A percentile compares a stretch with the other conserved stretches of the same genome.
Conservation (phyloP, 2,329 filamentous ascomycete species). For the Colletotrichum destructivum region DNA sequence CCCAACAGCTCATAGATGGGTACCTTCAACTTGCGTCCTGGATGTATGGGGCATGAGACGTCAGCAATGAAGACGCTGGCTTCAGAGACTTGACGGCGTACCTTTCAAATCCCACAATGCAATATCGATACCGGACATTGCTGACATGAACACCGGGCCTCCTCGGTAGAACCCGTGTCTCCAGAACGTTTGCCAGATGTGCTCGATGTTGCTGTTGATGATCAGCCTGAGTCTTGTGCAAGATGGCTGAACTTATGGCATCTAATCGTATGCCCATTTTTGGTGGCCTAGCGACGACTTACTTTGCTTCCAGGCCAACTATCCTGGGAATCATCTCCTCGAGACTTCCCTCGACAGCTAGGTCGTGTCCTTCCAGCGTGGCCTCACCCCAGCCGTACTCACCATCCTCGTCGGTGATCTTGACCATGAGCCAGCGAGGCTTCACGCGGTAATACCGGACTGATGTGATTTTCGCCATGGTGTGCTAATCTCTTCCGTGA, state of each 20-base stretch:
- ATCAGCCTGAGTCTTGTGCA: slow-evolving; percentile 52
- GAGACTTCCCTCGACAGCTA: slow-evolving; percentile 76
- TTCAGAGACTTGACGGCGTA: slow-evolving; percentile 45
- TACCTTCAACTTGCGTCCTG: slow-evolving; percentile 55
- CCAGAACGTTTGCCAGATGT: slow-evolving; percentile 79
- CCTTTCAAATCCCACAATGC: slow-evolving; percentile 79
- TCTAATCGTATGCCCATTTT: too few relatives aligned
- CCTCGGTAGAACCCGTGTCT: slow-evolving; percentile 78
- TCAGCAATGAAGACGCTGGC: too few relatives aligned
- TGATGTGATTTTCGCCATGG: slow-evolving; percentile 63
- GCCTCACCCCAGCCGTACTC: slow-evolving; percentile 77
- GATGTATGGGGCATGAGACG: not conserved
- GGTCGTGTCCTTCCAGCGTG: slow-evolving; percentile 75
- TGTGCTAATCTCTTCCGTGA: not conserved
- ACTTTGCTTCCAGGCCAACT: slow-evolving; percentile 75
- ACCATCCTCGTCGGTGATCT: slow-evolving; percentile 73
- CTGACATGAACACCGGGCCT: slow-evolving; percentile 80
- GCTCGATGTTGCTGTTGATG: slow-evolving; percentile 72
- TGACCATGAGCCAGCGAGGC: slow-evolving; percentile 79
- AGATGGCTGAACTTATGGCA: accelerated
- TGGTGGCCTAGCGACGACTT: slow-evolving; percentile 33
- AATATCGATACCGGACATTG: slow-evolving; percentile 79
- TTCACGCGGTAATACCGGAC: slow-evolving; percentile 78
- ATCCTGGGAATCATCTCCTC: slow-evolving; percentile 72
- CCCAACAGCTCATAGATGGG: slow-evolving; percentile 78